These are phyloP conservation scores for Emericellopsis atlantica DNA, from an alignment of 2,329 filamentous ascomycete genomes.

Conservation along the genomic window DNA sequence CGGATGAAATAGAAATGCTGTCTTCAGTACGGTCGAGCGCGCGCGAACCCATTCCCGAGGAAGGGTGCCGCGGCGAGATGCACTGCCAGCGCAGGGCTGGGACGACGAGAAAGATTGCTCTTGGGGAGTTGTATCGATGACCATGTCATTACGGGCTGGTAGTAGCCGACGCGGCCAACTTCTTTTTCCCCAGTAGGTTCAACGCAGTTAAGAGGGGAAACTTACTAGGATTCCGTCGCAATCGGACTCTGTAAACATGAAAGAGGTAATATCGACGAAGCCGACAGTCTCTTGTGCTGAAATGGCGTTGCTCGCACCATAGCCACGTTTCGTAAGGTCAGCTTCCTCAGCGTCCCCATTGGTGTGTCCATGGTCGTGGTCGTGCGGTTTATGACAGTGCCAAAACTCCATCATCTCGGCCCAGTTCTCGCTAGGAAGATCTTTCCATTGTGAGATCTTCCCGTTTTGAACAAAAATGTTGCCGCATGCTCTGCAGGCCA, in stretches of 20 bases:
- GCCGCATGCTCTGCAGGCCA: conserved; percentile 30
- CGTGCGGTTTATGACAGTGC: conserved; percentile 92
- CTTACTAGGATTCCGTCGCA: conserved; percentile 34
- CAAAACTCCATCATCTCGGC: conserved; percentile 99
- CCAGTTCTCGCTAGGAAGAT: conserved; percentile 93
- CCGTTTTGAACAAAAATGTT: conserved; percentile 22
- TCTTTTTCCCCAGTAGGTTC: conserved; percentile 34
- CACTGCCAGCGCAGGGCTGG: conserved; percentile 9
- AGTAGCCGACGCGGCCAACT: conserved; percentile 42
- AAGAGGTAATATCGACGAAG: conserved; percentile 69
- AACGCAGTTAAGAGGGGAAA: neutral
- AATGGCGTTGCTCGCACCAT: conserved; percentile 70
- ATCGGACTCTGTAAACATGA: conserved; percentile 59
- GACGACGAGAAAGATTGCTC: conserved; percentile 24
- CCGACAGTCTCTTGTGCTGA: conserved; percentile 53
- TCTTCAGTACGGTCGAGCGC: conserved; percentile 13
- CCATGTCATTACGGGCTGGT: conserved; percentile 34
- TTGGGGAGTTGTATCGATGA: conserved; percentile 61
- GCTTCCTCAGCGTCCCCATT: conserved; percentile 22
- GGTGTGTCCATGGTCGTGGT: conserved; percentile 23
- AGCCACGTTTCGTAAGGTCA: conserved; percentile 54
- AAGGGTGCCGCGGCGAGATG: conserved; percentile 20
- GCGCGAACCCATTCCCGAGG: conserved; percentile 25
- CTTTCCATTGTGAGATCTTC: conserved; percentile 58
- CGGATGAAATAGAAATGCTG: conserved; percentile 29